phyloP scores from a whole-genome alignment of 257 asterid species.

The Solanum sitiens region DNA sequence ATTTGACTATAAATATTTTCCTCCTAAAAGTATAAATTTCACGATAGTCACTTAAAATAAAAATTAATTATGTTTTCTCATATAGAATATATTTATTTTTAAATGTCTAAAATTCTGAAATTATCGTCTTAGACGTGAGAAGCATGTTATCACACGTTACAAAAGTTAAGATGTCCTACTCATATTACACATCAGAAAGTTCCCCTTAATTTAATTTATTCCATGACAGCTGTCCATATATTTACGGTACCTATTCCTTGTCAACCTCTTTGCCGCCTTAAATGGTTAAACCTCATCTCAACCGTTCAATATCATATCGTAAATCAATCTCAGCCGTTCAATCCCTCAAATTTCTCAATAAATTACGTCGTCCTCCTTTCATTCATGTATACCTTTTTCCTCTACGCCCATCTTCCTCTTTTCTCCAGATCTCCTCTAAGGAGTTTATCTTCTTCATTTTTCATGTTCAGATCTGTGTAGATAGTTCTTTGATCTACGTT shows the following conservation, averaged over 20 bases:
- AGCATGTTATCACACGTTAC: constrained; percentile 20
- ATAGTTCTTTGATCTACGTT: constrained; percentile 22
- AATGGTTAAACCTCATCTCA: constrained; percentile 1
- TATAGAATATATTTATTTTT: background rate
- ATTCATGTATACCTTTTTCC: background rate
- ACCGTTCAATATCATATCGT: constrained; percentile 14
- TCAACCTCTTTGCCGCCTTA: constrained; percentile 9
- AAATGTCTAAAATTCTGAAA: background rate
- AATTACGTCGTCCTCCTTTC: background rate
- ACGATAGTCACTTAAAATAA: background rate
- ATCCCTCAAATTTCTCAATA: constrained; percentile 12
- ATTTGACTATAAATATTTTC: background rate
- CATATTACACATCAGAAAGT: background rate
- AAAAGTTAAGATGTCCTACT: background rate
- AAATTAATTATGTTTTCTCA: background rate
- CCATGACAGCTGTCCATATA: constrained; percentile 32
- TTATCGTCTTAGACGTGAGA: background rate
- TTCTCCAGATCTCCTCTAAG: background rate
- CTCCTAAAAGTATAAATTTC: background rate
- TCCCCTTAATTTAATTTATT: background rate
- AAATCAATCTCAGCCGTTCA: constrained; percentile 24
- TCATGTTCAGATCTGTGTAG: background rate
- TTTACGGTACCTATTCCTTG: background rate
- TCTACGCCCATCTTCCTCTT: too few species aligned
- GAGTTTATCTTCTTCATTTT: background rate